Evolutionary conservation across 2,329 filamentous ascomycete species (phyloP).

Genomic region (Sporothrix pseudoabietina): DNA sequence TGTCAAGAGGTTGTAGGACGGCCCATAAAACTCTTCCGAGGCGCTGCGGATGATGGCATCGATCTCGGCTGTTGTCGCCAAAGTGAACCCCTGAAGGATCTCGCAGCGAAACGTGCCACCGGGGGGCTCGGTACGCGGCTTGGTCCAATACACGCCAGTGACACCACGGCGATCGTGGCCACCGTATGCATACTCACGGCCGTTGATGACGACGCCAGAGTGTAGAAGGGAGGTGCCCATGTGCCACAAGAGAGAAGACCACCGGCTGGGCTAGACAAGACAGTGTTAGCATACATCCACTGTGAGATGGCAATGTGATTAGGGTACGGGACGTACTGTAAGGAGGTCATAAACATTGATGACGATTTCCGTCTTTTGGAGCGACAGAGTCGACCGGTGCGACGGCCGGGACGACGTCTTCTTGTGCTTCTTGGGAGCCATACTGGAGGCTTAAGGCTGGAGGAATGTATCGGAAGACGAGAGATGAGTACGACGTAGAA

Average conservation of each 20-base stretch:
- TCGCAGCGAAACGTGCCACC: conserved; percentile 75
- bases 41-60: conserved; percentile 68
- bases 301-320: conserved; percentile 33
- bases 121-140: conserved; percentile 69
- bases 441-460: conserved; percentile 34
- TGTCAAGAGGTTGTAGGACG: conserved; percentile 77
- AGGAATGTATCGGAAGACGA: background rate
- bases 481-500: background rate
- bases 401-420: conserved; percentile 44
- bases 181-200: conserved; percentile 81
- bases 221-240: conserved; percentile 77
- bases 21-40: conserved; percentile 72
- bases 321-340: conserved; percentile 52
- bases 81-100: conserved; percentile 78
- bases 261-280: conserved; percentile 62
- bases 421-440: conserved; percentile 50
- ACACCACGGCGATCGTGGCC: conserved; percentile 71
- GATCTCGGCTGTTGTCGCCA: conserved; percentile 69
- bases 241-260: conserved; percentile 77
- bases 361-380: conserved; percentile 71
- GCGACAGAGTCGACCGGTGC: conserved; percentile 67
- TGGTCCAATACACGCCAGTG: conserved; percentile 84
- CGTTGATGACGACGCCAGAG: conserved; percentile 78
- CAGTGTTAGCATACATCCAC: conserved; percentile 25
- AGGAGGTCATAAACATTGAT: conserved; percentile 80